Conservation (phyloP, 805 yeast genomes). For the Metschnikowia corniflorae region DNA sequence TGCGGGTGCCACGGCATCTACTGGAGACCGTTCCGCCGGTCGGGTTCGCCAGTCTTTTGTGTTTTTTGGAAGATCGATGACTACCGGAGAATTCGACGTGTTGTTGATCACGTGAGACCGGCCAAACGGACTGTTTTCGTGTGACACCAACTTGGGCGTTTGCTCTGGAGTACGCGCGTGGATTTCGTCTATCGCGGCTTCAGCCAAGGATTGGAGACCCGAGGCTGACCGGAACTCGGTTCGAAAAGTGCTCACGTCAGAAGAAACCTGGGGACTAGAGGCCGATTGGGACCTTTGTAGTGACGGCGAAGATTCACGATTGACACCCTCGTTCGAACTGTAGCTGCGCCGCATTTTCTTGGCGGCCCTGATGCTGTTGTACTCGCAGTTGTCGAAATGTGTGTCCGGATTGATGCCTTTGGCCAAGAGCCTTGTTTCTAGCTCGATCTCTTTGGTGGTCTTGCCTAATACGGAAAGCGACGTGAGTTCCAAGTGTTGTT, state of each 20-base stretch:
- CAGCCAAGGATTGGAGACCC: conserved; percentile 32
- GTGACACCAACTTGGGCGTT: conserved; percentile 1
- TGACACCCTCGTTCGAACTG: conserved; percentile 9
- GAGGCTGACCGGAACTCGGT: conserved; percentile 13
- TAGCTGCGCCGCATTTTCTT: conserved; percentile 14
- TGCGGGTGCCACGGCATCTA: conserved; percentile 6
- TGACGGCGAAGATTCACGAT: background rate
- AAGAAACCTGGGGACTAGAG: conserved; percentile 7
- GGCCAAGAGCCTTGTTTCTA: conserved; percentile 47
- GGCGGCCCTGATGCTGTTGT: background rate
- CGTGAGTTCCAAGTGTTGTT: conserved; percentile 52
- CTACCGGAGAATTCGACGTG: no score
- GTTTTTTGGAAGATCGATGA: no score
- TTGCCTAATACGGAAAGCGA: conserved; percentile 55
- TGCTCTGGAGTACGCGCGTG: conserved; percentile 9
- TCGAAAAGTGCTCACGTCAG: conserved; percentile 14
- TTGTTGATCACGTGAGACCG: no score
- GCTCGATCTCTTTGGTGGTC: conserved; percentile 47
- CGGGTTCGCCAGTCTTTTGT: no score
- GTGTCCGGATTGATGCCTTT: conserved; percentile 49
- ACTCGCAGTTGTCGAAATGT: conserved; percentile 13
- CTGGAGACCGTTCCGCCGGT: no score
- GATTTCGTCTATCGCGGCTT: conserved; percentile 32
- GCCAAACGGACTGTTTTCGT: no score
- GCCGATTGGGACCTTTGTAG: conserved; percentile 22